These are phyloP conservation scores for Trypethelium eluteriae DNA, from an alignment of 495 filamentous ascomycete species.

Conservation along the genomic window DNA sequence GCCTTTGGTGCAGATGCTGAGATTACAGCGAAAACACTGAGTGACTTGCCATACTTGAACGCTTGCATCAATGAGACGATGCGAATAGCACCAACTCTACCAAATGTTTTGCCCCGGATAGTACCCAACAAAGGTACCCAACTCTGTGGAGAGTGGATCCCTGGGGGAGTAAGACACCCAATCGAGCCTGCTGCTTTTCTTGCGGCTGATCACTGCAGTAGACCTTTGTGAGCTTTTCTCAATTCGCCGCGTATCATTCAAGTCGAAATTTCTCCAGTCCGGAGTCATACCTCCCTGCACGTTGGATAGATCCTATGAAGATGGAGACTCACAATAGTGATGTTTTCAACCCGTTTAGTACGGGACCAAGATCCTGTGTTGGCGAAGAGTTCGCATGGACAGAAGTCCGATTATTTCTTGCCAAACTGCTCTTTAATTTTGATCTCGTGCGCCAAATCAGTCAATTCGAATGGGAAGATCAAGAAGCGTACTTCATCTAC, in stretches of 20 bases:
- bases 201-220: no score
- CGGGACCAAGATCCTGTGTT: not conserved
- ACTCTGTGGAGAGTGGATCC: no score
- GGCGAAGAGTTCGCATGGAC: slow-evolving; percentile 16
- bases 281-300: not conserved
- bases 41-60: slow-evolving; percentile 45
- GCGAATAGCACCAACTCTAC: slow-evolving; percentile 33
- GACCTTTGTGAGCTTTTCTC: no score
- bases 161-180: no score
- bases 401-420: slow-evolving; percentile 26
- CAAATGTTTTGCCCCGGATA: not conserved
- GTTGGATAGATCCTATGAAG: not conserved
- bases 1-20: slow-evolving; percentile 44
- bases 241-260: no score
- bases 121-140: not conserved
- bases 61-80: slow-evolving; percentile 53
- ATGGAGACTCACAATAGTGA: not conserved
- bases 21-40: slow-evolving; percentile 44
- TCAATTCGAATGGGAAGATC: no score
- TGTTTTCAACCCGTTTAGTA: not conserved
- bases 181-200: no score
- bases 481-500: no score
- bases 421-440: slow-evolving; percentile 24
- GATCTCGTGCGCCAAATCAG: slow-evolving; percentile 8
- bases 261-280: not conserved